These are phyloP conservation scores for Cercospora berteroae DNA, from an alignment of 2,329 filamentous ascomycete genomes.

Conservation along the genomic window DNA sequence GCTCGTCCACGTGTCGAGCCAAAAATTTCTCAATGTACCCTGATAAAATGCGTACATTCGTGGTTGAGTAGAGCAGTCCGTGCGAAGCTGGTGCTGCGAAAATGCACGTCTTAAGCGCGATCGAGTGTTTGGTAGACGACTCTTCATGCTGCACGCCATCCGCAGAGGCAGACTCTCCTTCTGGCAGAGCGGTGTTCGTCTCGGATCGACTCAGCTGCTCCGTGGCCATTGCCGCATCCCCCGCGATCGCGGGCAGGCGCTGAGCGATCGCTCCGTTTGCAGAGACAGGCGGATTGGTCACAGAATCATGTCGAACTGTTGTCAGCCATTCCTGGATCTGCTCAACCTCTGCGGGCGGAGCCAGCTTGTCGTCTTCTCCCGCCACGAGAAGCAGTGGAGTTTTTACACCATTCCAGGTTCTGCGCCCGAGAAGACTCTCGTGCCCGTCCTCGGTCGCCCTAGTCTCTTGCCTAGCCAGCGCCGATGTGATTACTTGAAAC, in stretches of 20 bases:
- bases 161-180: not conserved
- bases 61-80: slow-evolving; percentile 76
- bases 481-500: slow-evolving; percentile 78
- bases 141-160: slow-evolving; percentile 23
- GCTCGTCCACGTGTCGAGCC: slow-evolving; percentile 67
- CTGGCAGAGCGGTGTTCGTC: not conserved
- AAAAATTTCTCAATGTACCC: slow-evolving; percentile 84
- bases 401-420: slow-evolving; percentile 69
- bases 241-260: slow-evolving; percentile 5
- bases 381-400: slow-evolving; percentile 76
- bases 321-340: slow-evolving; percentile 57
- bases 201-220: slow-evolving; percentile 5
- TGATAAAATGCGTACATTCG: slow-evolving; percentile 71
- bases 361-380: slow-evolving; percentile 73
- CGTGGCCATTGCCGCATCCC: slow-evolving; percentile 14
- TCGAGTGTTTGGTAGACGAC: slow-evolving; percentile 26
- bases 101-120: slow-evolving; percentile 64
- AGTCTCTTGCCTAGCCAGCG: slow-evolving; percentile 45
- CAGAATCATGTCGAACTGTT: slow-evolving; percentile 8
- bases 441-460: slow-evolving; percentile 13
- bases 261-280: not conserved
- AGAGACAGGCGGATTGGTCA: not conserved
- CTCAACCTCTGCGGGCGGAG: slow-evolving; percentile 66
- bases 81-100: slow-evolving; percentile 78
- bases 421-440: slow-evolving; percentile 63